Evolutionary conservation across 23 red algal species (phyloP), one percentile per base, ranked within the genome.

Genomic region (Gracilariopsis chorda): DNA sequence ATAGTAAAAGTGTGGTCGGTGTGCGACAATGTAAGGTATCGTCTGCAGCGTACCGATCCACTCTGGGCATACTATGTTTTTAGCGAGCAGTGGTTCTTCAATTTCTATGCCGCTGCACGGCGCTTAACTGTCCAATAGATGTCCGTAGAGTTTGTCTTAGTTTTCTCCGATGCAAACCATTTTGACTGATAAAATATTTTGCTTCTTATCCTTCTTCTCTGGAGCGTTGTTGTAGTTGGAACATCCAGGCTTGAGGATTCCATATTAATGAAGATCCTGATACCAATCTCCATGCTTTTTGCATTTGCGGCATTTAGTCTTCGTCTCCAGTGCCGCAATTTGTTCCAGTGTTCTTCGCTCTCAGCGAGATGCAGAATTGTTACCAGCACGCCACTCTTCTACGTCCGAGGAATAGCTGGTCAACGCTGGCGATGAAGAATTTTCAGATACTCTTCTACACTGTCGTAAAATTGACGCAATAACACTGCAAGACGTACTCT

Each of bases 401-500:
- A n/a, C 4, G 29, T 7, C 16, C 16, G 29, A 5, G 6, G n/a
- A n/a, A n/a, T 19, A n/a, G 55, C 5, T 19, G 7, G 29, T 4
- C n/a, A n/a, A 27, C 5, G 7, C 7, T 59, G 29, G 55, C 5
- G n/a, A 59, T 27, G 48, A 17, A 51, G 48, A 51, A n/a, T n/a
- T n/a, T n/a, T n/a, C 48, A 11, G 55, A 27, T 4, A 27, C 7
- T 59, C 55, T 9, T 59, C 20, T 28, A 60, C 78, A 82, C 60
- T 82, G 48, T 19, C 78, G 78, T 12, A 82, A 51, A 33, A 58
- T 28, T 37, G 78, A 43, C 2, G 78, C 78, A 25, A 82, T 82
- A 30, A 30, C 24, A 30, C 60, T 51, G 45, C 34, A 59, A 21
- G 20, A 19, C 14, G 35, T 55, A 35, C 48, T 51, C 16, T 23